phyloP scores from a whole-genome alignment of 345 rosid species.

The Cardamine resedifolia region DNA sequence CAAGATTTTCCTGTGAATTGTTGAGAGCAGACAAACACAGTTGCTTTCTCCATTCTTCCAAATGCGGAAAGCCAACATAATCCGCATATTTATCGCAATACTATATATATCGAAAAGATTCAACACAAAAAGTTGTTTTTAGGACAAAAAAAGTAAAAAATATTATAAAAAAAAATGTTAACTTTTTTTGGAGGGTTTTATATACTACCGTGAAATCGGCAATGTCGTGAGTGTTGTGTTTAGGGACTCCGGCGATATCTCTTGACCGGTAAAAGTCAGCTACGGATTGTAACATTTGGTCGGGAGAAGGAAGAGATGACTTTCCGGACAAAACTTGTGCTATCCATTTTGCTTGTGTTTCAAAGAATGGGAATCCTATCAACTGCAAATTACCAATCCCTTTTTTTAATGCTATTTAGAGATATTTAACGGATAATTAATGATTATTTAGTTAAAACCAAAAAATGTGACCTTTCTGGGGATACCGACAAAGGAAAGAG shows the following conservation, averaged over 20 bases:
- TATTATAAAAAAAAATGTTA: neutral
- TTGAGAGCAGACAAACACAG: constrained; percentile 59
- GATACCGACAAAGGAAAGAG: constrained; percentile 84
- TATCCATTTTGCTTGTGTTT: constrained; percentile 93
- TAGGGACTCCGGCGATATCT: constrained; percentile 69
- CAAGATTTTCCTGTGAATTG: constrained; percentile 57
- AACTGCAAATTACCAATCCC: constrained; percentile 47
- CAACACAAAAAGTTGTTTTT: neutral
- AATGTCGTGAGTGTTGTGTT: constrained; percentile 78
- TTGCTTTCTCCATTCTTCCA: constrained; percentile 91
- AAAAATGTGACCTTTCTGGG: constrained; percentile 73
- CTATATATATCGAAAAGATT: constrained; percentile 37
- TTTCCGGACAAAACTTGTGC: constrained; percentile 84
- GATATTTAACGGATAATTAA: neutral
- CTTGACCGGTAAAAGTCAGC: constrained; percentile 60
- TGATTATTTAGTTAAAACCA: neutral
- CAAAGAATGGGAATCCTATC: constrained; percentile 92
- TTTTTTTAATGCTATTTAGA: neutral
- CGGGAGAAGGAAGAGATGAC: constrained; percentile 61
- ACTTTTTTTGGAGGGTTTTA: neutral
- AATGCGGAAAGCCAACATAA: constrained; percentile 61
- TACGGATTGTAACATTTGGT: constrained; percentile 74
- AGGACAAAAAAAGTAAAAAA: neutral
- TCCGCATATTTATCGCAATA: constrained; percentile 79
- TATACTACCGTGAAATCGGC: constrained; percentile 59